Evolutionary conservation across 2,329 filamentous ascomycete genomes (phyloP), one percentile per base, ranked within the genome.

Genomic region (Diaporthe capsici): DNA sequence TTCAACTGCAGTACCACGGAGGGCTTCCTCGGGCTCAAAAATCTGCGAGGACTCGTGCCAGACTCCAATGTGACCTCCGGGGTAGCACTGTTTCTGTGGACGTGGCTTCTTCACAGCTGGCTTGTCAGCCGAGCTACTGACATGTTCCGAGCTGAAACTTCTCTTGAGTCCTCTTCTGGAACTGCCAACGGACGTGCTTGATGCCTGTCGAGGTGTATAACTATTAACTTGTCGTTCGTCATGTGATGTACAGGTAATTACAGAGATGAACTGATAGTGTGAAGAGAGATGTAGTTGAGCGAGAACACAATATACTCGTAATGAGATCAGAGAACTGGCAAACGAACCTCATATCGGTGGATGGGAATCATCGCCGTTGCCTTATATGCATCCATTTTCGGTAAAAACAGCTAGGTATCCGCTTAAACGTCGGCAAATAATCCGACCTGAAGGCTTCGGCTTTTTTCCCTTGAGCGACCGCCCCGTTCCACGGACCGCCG

Each of bases 271-370:
- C 20, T 34, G 20, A 20, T 67, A 15, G 22, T 49, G 44, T 44
- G 28, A 51, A 3, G 17, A 49, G 12, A 22, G 22, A 37, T 34
- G 15, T 39, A 15, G 3, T 39, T 39, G 44, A 25, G 13, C 8
- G 25, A 28, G 28, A 25, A 28, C n/a, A 49, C 8, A 51, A 25
- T 22, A 49, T 17, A 44, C 12, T 22, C 6, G 28, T 25, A 7
- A 34, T 15, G 20, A 37, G 28, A 25, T 20, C 37, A 58, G 15
- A 17, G n/a, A 3, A n/a, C n/a, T 4, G n/a, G 22, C 28, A n/a
- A 22, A 67, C 61, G 44, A 34, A 67, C 61, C 61, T 67, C 28
- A n/a, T 67, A 28, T 34, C 20, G 13, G 28, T 28, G 28, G 61
- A 51, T 34, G 22, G 61, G 10, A 67, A 49, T 10, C 28, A 67